Percentiles rank a stretch among this genome's conserved stretches.
phyloP scores from a whole-genome alignment of 768 basidiomycete genomes.

The Suillus lakei region DNA sequence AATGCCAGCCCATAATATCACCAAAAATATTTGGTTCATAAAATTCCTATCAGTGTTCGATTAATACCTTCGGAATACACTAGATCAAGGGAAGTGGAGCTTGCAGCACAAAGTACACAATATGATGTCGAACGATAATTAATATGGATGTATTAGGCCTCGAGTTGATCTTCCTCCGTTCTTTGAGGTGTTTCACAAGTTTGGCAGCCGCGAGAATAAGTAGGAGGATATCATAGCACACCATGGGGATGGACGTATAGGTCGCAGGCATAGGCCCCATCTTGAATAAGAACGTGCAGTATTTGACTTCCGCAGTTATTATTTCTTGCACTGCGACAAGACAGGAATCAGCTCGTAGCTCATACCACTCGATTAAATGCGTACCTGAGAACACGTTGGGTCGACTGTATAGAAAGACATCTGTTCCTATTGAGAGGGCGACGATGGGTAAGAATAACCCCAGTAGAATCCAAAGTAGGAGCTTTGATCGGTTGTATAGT shows the following conservation, averaged over 20 bases:
- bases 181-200: neutral
- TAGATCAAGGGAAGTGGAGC: neutral
- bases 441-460: neutral
- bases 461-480: neutral
- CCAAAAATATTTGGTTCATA: neutral
- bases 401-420: neutral
- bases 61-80: neutral
- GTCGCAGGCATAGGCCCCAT: too few species aligned
- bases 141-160: neutral
- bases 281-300: neutral
- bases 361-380: neutral
- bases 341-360: neutral
- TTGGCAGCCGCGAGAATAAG: neutral
- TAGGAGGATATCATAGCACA: neutral
- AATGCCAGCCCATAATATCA: neutral
- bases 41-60: neutral
- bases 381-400: neutral
- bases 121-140: neutral
- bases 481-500: neutral
- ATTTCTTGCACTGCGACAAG: neutral
- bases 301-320: neutral
- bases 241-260: neutral
- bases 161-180: neutral
- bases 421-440: neutral
- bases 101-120: neutral